Conservation (phyloP, 768 basidiomycete species). For the Boletus patriciae region DNA sequence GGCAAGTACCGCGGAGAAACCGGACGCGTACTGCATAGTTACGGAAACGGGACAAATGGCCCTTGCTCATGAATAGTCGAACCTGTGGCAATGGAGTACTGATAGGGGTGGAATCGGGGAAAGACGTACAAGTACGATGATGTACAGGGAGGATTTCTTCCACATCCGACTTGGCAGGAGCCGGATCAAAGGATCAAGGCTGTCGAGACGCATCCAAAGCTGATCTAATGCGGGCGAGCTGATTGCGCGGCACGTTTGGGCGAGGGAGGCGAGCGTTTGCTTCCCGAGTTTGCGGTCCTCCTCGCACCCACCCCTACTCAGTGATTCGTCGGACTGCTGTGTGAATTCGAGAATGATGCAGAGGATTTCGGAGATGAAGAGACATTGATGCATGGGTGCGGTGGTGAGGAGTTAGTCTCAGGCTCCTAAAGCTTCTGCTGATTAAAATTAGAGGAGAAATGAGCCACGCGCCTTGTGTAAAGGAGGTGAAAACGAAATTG, state of each 20-base stretch:
- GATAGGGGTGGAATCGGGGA: neutral
- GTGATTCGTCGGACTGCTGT: neutral
- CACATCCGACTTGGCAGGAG: neutral
- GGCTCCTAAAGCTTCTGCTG: neutral
- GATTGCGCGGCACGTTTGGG: neutral
- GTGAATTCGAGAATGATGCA: neutral
- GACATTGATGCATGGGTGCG: neutral
- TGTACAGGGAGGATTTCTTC: neutral
- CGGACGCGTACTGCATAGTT: slow-evolving; percentile 19
- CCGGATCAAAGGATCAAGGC: neutral
- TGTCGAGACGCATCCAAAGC: neutral
- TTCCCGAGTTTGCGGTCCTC: neutral
- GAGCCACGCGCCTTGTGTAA: no score
- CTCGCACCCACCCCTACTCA: neutral
- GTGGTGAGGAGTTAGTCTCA: neutral
- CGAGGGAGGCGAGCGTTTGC: neutral
- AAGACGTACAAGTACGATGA: neutral
- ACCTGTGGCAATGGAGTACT: neutral
- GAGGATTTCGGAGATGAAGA: neutral
- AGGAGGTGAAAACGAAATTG: no score
- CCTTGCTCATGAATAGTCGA: neutral
- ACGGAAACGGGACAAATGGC: neutral
- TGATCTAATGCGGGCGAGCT: neutral
- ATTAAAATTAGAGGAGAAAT: no score
- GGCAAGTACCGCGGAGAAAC: slow-evolving; percentile 8